A percentile compares a stretch with the other conserved stretches of the same genome.
These are phyloP conservation scores for Colletotrichum godetiae DNA, from an alignment of 2,329 filamentous ascomycete species.

Conservation along the genomic window DNA sequence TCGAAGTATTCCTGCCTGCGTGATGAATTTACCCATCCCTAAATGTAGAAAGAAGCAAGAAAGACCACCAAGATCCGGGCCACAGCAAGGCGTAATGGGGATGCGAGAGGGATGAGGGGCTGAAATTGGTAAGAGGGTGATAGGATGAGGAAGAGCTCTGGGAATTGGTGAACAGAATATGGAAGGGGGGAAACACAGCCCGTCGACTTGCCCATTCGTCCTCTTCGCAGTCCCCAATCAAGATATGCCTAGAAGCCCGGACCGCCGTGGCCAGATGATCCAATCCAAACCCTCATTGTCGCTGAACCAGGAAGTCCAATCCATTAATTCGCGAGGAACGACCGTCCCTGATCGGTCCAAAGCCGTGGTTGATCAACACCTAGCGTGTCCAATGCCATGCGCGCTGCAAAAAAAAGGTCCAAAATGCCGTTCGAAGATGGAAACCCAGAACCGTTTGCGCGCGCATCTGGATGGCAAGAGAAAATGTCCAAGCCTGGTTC, in stretches of 20 bases:
- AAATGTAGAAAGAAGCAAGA: slow-evolving; percentile 43
- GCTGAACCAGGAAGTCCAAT: slow-evolving; percentile 28
- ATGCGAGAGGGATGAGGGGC: slow-evolving; percentile 31
- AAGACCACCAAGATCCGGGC: slow-evolving; percentile 35
- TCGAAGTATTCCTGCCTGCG: slow-evolving; percentile 54
- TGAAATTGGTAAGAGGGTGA: not conserved
- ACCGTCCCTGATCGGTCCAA: slow-evolving; percentile 24
- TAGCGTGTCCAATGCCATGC: slow-evolving; percentile 35
- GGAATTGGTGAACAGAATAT: slow-evolving; percentile 24
- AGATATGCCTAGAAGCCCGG: slow-evolving; percentile 19
- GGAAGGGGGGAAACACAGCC: slow-evolving; percentile 31
- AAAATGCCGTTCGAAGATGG: slow-evolving; percentile 34
- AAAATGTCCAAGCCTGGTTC: slow-evolving; percentile 34
- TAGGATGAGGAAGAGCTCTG: slow-evolving; percentile 9
- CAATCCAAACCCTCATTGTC: slow-evolving; percentile 26
- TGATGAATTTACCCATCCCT: slow-evolving; percentile 48
- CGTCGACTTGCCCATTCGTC: slow-evolving; percentile 22
- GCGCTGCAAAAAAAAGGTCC: slow-evolving; percentile 34
- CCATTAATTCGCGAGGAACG: slow-evolving; percentile 27
- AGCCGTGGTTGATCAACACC: slow-evolving; percentile 26
- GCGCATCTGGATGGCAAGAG: slow-evolving; percentile 31
- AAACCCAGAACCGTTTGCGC: slow-evolving; percentile 29
- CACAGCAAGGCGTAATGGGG: slow-evolving; percentile 36
- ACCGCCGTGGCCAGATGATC: slow-evolving; percentile 27
- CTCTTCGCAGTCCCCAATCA: not conserved